Evolutionary conservation across 1,284 basidiomycete species (phyloP), one percentile per base, ranked within the genome.

Genomic region (Bondarzewia mesenterica): DNA sequence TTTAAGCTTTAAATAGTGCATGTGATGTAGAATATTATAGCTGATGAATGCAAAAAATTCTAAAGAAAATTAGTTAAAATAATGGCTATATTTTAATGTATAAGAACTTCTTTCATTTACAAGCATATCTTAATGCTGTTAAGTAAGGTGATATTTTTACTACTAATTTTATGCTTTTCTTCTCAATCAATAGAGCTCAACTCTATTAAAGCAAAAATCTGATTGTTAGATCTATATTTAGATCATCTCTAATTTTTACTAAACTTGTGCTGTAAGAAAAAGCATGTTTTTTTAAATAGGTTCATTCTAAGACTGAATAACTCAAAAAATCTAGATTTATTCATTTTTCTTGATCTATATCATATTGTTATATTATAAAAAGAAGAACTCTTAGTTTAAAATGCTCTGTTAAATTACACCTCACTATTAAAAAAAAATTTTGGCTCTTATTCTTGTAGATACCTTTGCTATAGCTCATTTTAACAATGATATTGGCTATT

Each of bases 1-100:
- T 62, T 4, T 56, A 59, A 37, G 54, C 50, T 3, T 44, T 15
- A 21, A 16, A 26, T 18, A 44, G 21, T 14, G 25, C 43, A 16
- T 7, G 21, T n/a, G 18, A 44, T 44, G 29, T 44, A 18, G 25
- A 22, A 15, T 22, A 44, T 21, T 20, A 20, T 8, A 8, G 36
- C 16, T 8, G 15, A 7, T 18, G 16, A 25, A 44, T 22, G 10
- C 16, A 44, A 15, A 18, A 44, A 4, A 44, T 44, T 20, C 18
- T 32, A 7, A 29, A 12, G 2, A 26, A 20, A 8, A 2, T 4
- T 10, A 15, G 29, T 32, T 5, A n/a, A 10, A 12, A 32, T n/a
- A n/a, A n/a, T n/a, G n/a, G n/a, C n/a, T n/a, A n/a, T n/a, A n/a
- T n/a, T n/a, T n/a, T n/a, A n/a, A n/a, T n/a, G n/a, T n/a, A n/a